A percentile compares a stretch with the other conserved stretches of the same genome.
Conservation (phyloP, 2,329 filamentous ascomycete species). For the Lasiodiplodia hormozganensis region DNA sequence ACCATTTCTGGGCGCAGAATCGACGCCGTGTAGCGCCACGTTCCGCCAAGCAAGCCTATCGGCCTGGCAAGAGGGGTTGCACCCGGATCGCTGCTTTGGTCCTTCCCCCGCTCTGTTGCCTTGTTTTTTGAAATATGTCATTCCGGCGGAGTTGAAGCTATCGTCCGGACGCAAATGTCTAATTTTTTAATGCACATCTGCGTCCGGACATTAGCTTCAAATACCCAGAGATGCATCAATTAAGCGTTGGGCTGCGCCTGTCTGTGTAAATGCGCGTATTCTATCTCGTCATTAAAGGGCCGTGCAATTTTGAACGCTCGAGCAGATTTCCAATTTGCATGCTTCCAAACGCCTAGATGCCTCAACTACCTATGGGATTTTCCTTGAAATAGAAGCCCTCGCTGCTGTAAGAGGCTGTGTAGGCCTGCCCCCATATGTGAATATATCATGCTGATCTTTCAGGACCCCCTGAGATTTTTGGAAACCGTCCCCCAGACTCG, state of each 20-base stretch:
- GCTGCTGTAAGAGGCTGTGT: too few relatives aligned
- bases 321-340: background rate
- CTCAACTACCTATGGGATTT: background rate
- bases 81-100: background rate
- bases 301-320: background rate
- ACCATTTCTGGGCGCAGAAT: background rate
- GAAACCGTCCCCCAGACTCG: background rate
- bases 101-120: background rate
- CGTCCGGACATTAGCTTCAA: conserved; percentile 13
- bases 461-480: background rate
- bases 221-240: background rate
- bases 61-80: background rate
- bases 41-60: conserved; percentile 14
- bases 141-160: background rate
- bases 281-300: too few relatives aligned
- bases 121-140: background rate
- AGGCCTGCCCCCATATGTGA: background rate
- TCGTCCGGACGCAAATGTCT: background rate
- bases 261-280: too few relatives aligned
- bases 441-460: background rate
- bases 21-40: background rate
- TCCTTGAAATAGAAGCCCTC: background rate
- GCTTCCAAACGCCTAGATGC: background rate
- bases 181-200: background rate
- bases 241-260: too few relatives aligned